phyloP scores from a whole-genome alignment of 2,329 filamentous ascomycete species.

The Fusarium nygamai region DNA sequence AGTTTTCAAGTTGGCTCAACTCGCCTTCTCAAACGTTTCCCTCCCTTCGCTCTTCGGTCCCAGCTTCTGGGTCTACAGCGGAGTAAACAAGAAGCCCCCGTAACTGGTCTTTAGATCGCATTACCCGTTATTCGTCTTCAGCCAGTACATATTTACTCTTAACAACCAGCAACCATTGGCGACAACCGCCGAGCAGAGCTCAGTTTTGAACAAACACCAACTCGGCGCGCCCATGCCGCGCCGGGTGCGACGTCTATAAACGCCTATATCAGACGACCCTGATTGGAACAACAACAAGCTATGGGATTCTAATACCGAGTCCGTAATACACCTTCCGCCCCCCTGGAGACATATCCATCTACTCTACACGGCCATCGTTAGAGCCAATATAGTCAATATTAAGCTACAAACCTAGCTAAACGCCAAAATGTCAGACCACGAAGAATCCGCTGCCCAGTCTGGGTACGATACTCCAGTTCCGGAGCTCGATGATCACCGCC shows the following conservation, averaged over 20 bases:
- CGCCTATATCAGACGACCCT: constrained; percentile 26
- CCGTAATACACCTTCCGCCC: constrained; percentile 30
- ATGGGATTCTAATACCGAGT: constrained; percentile 48
- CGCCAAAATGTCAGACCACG: constrained; percentile 72
- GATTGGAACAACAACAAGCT: constrained; percentile 35
- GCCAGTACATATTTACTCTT: constrained; percentile 7
- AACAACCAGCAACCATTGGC: constrained; percentile 30
- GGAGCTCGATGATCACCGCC: constrained; percentile 88
- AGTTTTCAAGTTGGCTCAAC: constrained; percentile 94
- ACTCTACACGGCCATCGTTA: constrained; percentile 9
- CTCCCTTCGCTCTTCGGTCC: constrained; percentile 91
- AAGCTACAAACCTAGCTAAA: neutral
- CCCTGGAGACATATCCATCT: constrained; percentile 18
- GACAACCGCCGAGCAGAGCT: constrained; percentile 35
- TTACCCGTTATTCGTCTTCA: constrained; percentile 2
- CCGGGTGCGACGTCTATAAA: constrained; percentile 46
- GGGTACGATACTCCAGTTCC: constrained; percentile 79
- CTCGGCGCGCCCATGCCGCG: constrained; percentile 53
- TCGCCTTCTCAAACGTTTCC: constrained; percentile 75
- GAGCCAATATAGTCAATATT: constrained; percentile 1
- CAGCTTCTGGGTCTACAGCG: constrained; percentile 91
- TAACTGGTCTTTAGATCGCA: constrained; percentile 69
- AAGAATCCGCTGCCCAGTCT: constrained; percentile 67
- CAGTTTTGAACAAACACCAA: constrained; percentile 45
- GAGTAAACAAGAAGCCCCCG: constrained; percentile 97